phyloP scores from a whole-genome alignment of 1,284 basidiomycete species.

The Neotropicomus parvogracilis region DNA sequence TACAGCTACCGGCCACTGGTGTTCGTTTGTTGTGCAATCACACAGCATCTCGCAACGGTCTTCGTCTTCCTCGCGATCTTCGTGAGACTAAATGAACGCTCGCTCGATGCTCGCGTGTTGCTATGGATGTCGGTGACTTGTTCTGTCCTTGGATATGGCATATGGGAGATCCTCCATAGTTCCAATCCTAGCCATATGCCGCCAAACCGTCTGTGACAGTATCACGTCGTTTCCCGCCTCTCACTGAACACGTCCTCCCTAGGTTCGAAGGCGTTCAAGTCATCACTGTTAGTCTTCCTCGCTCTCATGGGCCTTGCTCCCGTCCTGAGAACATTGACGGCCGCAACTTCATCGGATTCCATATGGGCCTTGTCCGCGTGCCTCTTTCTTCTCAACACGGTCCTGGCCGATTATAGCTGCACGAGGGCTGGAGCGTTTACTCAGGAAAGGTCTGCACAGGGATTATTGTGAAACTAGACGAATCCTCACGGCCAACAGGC shows the following conservation, averaged over 20 bases:
- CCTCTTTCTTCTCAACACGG: slow-evolving; percentile 60
- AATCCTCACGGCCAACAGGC: slow-evolving; percentile 43
- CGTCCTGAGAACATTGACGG: slow-evolving; percentile 87
- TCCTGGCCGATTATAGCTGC: slow-evolving; percentile 65
- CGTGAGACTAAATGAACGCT: slow-evolving; percentile 60
- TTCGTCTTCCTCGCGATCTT: slow-evolving; percentile 84
- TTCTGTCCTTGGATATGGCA: slow-evolving; percentile 57
- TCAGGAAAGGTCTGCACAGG: slow-evolving; percentile 37
- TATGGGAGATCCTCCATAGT: slow-evolving; percentile 59
- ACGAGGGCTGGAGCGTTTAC: slow-evolving; percentile 29
- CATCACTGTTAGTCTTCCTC: slow-evolving; percentile 81
- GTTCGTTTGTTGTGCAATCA: slow-evolving; percentile 70
- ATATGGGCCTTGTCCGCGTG: slow-evolving; percentile 88
- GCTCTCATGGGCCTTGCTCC: slow-evolving; percentile 88
- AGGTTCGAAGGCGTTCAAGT: slow-evolving; percentile 70
- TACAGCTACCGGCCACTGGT: slow-evolving; percentile 76
- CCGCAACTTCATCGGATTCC: slow-evolving; percentile 93
- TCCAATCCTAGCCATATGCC: slow-evolving; percentile 19
- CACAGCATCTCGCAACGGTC: slow-evolving; percentile 81
- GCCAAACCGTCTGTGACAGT: slow-evolving; percentile 26
- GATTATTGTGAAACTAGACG: slow-evolving; percentile 15
- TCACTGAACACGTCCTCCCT: slow-evolving; percentile 12
- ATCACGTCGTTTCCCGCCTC: neutral
- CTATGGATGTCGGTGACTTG: slow-evolving; percentile 62
- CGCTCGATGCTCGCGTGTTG: slow-evolving; percentile 65